Conservation (phyloP, 2,329 filamentous ascomycete species). For the Talaromyces sp. region DNA sequence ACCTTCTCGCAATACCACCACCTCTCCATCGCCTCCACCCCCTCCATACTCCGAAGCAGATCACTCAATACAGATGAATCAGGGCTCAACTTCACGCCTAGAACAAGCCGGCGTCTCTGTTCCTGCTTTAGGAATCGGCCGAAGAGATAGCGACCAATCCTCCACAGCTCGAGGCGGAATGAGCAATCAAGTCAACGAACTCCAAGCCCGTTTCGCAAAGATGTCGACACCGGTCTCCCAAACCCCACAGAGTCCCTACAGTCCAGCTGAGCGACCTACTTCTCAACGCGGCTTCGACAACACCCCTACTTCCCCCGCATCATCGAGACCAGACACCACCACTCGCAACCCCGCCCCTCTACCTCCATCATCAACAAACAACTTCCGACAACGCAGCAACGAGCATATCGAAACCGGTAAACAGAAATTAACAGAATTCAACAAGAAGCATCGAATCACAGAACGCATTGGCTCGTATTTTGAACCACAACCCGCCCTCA, state of each 20-base stretch:
- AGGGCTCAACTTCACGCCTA: conserved; percentile 64
- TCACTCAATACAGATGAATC: conserved; percentile 48
- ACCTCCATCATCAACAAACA: conserved; percentile 56
- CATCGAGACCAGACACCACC: conserved; percentile 53
- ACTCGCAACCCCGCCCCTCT: conserved; percentile 59
- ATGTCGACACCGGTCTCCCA: conserved; percentile 45
- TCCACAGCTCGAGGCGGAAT: conserved; percentile 30
- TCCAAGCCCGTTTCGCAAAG: conserved; percentile 66
- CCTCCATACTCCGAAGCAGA: conserved; percentile 49
- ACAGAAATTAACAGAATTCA: conserved; percentile 56
- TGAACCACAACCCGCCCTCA: conserved; percentile 37
- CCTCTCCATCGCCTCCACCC: conserved; percentile 47
- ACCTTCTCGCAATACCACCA: conserved; percentile 66
- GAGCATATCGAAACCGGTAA: conserved; percentile 64
- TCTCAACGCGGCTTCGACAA: not conserved
- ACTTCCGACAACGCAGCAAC: conserved; percentile 69
- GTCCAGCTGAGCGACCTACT: conserved; percentile 23
- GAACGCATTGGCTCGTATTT: conserved; percentile 51
- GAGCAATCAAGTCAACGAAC: conserved; percentile 57
- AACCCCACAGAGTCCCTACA: conserved; percentile 26
- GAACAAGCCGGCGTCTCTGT: conserved; percentile 75
- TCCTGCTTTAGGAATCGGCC: conserved; percentile 71
- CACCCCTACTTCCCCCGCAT: conserved; percentile 52
- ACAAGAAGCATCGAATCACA: conserved; percentile 61
- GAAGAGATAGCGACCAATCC: conserved; percentile 30